Evolutionary conservation across 2,329 filamentous ascomycete species (phyloP).

Genomic region (Colletotrichum magnum): DNA sequence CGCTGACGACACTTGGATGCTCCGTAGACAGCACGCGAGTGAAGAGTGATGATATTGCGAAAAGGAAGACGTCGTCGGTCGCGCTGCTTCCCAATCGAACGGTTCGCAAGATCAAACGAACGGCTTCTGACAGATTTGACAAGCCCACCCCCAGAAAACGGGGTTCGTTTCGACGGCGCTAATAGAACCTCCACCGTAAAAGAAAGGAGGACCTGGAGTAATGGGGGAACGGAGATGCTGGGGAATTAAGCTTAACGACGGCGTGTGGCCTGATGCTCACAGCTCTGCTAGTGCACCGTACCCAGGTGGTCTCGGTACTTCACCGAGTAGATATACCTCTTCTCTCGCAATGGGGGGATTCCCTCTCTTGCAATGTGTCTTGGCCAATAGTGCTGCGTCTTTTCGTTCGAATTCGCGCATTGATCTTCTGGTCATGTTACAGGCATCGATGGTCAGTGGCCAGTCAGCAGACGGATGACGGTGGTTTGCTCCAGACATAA

Average conservation of each 20-base stretch:
- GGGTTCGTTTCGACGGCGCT: constrained; percentile 5
- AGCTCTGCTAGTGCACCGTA: background rate
- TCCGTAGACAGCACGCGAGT: background rate
- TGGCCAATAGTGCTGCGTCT: constrained; percentile 20
- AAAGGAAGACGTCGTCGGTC: background rate
- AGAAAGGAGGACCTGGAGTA: background rate
- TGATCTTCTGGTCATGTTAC: background rate
- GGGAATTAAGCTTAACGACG: constrained; percentile 38
- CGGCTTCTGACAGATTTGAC: constrained; percentile 29
- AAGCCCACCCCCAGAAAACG: constrained; percentile 11
- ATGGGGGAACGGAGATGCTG: constrained; percentile 12
- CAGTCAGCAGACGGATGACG: background rate
- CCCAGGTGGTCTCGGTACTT: background rate
- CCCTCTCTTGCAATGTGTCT: background rate
- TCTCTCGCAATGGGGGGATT: too few relatives aligned
- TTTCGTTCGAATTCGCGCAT: constrained; percentile 22
- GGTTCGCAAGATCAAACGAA: constrained; percentile 35
- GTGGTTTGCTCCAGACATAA: background rate
- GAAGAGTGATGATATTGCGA: background rate
- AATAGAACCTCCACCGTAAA: constrained; percentile 27
- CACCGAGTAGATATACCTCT: too few relatives aligned
- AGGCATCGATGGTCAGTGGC: constrained; percentile 1
- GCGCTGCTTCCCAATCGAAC: constrained; percentile 12
- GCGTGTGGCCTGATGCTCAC: constrained; percentile 24
- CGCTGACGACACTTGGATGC: constrained; percentile 12